Percentiles rank a stretch among this genome's conserved stretches.
phyloP scores from a whole-genome alignment of 2,329 filamentous ascomycete species.

The Periconia digitata region DNA sequence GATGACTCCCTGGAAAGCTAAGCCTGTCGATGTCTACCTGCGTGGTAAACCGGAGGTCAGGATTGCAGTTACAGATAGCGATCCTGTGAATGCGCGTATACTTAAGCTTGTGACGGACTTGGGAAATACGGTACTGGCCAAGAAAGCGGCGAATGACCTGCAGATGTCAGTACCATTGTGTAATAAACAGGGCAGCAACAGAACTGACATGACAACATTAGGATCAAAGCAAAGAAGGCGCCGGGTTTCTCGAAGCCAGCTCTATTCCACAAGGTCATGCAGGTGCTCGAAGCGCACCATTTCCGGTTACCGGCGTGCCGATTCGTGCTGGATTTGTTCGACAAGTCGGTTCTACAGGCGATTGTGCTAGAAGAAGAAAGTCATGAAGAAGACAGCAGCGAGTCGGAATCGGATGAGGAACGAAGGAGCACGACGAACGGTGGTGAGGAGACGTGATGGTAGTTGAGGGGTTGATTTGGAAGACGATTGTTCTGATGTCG shows the following conservation, averaged over 20 bases:
- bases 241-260: slow-evolving; percentile 72
- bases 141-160: slow-evolving; percentile 81
- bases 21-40: slow-evolving; percentile 32
- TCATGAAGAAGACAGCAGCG: slow-evolving; percentile 38
- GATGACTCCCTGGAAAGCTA: slow-evolving; percentile 43
- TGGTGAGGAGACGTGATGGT: slow-evolving; percentile 17
- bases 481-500: no score
- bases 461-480: slow-evolving; percentile 1
- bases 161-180: slow-evolving; percentile 51
- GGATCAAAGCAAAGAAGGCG: slow-evolving; percentile 72
- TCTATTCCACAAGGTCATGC: slow-evolving; percentile 84
- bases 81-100: slow-evolving; percentile 71
- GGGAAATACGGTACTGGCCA: slow-evolving; percentile 90
- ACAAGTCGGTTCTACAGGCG: slow-evolving; percentile 80
- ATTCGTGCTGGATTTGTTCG: slow-evolving; percentile 91
- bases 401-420: slow-evolving; percentile 35
- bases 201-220: slow-evolving; percentile 44
- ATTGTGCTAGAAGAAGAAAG: slow-evolving; percentile 79
- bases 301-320: slow-evolving; percentile 84
- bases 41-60: slow-evolving; percentile 47
- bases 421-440: slow-evolving; percentile 15
- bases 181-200: neutral
- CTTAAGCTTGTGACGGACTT: slow-evolving; percentile 83
- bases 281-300: slow-evolving; percentile 83
- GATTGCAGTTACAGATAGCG: slow-evolving; percentile 60